Conservation (phyloP, 352 stramenopile species). For the Globisporangium sylvaticum region DNA sequence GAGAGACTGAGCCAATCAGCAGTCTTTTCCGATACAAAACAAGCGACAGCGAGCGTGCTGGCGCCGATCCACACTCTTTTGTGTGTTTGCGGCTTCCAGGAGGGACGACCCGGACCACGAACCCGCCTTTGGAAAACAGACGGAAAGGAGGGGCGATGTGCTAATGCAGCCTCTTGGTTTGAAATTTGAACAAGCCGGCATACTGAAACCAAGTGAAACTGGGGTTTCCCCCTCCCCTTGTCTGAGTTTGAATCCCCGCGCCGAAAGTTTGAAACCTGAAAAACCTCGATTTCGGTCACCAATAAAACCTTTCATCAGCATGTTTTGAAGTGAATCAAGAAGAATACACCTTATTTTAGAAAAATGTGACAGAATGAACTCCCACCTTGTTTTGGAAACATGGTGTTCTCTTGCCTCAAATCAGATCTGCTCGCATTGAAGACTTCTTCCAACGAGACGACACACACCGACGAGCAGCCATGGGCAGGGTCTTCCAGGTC, state of each 20-base stretch:
- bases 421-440: not conserved
- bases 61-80: not conserved
- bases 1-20: not conserved
- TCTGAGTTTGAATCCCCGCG: slow-evolving; percentile 11
- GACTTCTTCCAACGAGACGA: no score
- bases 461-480: slow-evolving; percentile 10
- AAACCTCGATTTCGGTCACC: not conserved
- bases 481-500: slow-evolving; percentile 85
- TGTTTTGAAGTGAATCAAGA: not conserved
- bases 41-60: not conserved
- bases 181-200: slow-evolving; percentile 27
- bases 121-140: not conserved
- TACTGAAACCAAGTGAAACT: slow-evolving; percentile 32
- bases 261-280: not conserved
- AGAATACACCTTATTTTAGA: not conserved
- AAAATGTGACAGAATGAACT: not conserved
- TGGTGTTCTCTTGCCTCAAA: not conserved
- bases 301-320: not conserved
- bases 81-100: not conserved
- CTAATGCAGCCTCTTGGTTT: slow-evolving; percentile 12
- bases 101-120: slow-evolving; percentile 18
- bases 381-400: not conserved
- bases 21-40: slow-evolving; percentile 19
- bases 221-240: slow-evolving; percentile 5
- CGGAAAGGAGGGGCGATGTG: slow-evolving; percentile 20